These are phyloP conservation scores for Cryptococcus sp. DNA, from an alignment of 1,284 basidiomycete genomes.

Conservation along the genomic window DNA sequence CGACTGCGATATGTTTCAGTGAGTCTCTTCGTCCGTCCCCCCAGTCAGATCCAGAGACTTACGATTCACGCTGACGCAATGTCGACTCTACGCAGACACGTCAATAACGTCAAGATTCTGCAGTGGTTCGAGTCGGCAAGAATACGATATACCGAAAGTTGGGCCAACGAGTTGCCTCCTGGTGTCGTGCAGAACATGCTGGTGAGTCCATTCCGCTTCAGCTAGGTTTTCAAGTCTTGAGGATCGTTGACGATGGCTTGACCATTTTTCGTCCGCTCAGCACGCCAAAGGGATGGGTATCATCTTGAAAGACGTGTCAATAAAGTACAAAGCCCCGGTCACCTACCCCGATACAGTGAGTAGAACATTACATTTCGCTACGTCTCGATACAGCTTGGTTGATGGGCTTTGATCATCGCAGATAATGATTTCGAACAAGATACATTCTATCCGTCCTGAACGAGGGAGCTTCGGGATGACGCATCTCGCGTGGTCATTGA, in stretches of 20 bases:
- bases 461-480: constrained; percentile 39
- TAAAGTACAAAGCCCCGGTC: constrained; percentile 43
- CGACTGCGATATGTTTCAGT: constrained; percentile 51
- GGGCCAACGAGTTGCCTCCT: constrained; percentile 30
- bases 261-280: constrained; percentile 11
- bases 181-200: constrained; percentile 27
- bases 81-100: constrained; percentile 43
- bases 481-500: constrained; percentile 42
- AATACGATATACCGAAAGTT: constrained; percentile 38
- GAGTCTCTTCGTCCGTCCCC: constrained; percentile 15
- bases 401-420: constrained; percentile 14
- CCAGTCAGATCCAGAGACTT: too few relatives aligned
- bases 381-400: not conserved
- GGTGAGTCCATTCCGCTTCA: constrained; percentile 14
- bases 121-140: constrained; percentile 48
- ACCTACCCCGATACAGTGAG: constrained; percentile 51
- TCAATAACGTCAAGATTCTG: constrained; percentile 49
- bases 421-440: constrained; percentile 42
- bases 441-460: constrained; percentile 37
- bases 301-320: constrained; percentile 41
- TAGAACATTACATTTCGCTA: not conserved
- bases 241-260: too few relatives aligned
- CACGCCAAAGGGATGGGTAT: constrained; percentile 38
- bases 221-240: not conserved
- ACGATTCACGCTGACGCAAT: too few relatives aligned